Conservation (phyloP, 2,329 filamentous ascomycete species). For the Chalaropsis ovoidea region DNA sequence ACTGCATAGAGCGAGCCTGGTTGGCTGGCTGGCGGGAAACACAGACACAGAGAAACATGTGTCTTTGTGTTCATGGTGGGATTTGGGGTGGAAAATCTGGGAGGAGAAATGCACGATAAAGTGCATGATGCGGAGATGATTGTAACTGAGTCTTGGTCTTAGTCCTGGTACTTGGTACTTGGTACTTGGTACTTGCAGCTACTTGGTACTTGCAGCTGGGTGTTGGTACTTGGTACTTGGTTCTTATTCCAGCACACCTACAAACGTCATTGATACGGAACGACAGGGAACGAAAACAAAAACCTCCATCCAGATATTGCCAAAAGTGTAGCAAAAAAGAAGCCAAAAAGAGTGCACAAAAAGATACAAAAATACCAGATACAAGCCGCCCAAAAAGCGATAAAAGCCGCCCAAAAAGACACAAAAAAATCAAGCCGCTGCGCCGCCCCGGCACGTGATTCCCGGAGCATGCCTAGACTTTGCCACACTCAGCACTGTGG, state of each 20-base stretch:
- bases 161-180: background rate
- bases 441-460: constrained; percentile 7
- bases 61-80: no score
- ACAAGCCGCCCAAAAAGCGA: background rate
- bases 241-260: background rate
- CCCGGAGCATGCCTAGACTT: constrained; percentile 1
- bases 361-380: background rate
- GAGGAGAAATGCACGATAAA: no score
- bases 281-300: background rate
- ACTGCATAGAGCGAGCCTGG: background rate
- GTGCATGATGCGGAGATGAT: no score
- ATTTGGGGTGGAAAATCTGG: no score
- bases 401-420: background rate
- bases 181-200: background rate
- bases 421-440: background rate
- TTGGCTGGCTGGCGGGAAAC: background rate
- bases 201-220: no score
- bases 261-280: background rate
- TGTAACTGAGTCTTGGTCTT: background rate
- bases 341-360: background rate
- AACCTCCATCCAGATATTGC: background rate
- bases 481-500: background rate
- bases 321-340: background rate
- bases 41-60: no score
- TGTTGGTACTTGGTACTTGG: background rate